phyloP scores from a whole-genome alignment of 2,329 filamentous ascomycete species.

The Microdochium bolleyi region DNA sequence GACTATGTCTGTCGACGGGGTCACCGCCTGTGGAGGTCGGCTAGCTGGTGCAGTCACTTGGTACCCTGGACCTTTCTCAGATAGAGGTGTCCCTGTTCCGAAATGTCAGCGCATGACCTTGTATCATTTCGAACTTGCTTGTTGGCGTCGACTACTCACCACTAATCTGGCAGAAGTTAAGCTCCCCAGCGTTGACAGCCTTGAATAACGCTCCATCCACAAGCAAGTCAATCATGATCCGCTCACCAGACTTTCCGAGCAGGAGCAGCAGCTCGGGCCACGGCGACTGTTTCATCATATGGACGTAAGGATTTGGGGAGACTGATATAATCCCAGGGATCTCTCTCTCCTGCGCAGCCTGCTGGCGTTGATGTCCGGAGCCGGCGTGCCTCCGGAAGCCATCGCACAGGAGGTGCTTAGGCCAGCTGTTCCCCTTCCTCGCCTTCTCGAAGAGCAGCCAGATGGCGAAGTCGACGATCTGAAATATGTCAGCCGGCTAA shows the following conservation, averaged over 20 bases:
- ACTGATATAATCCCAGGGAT: conserved; percentile 60
- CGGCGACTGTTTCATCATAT: conserved; percentile 56
- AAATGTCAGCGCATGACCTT: neutral
- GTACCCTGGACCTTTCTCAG: conserved; percentile 21
- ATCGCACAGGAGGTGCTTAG: conserved; percentile 74
- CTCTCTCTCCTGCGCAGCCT: conserved; percentile 20
- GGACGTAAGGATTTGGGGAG: conserved; percentile 63
- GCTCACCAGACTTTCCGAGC: conserved; percentile 67
- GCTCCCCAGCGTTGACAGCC: conserved; percentile 46
- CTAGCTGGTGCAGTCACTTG: neutral
- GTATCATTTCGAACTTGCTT: no score
- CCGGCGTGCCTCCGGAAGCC: conserved; percentile 55
- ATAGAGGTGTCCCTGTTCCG: conserved; percentile 39
- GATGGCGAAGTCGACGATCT: conserved; percentile 73
- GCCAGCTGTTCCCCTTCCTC: conserved; percentile 36
- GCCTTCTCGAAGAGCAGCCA: conserved; percentile 65
- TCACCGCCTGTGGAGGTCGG: conserved; percentile 5
- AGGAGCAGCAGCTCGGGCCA: conserved; percentile 73
- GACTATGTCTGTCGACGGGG: conserved; percentile 50
- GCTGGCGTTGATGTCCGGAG: conserved; percentile 15
- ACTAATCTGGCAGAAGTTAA: conserved; percentile 71
- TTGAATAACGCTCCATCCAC: conserved; percentile 72
- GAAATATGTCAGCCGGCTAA: conserved; percentile 8
- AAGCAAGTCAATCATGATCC: conserved; percentile 70
- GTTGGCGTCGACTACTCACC: conserved; percentile 38